A percentile compares a stretch with the other conserved stretches of the same genome.
phyloP scores from a whole-genome alignment of 495 filamentous ascomycete species.

The Neurospora sp. region DNA sequence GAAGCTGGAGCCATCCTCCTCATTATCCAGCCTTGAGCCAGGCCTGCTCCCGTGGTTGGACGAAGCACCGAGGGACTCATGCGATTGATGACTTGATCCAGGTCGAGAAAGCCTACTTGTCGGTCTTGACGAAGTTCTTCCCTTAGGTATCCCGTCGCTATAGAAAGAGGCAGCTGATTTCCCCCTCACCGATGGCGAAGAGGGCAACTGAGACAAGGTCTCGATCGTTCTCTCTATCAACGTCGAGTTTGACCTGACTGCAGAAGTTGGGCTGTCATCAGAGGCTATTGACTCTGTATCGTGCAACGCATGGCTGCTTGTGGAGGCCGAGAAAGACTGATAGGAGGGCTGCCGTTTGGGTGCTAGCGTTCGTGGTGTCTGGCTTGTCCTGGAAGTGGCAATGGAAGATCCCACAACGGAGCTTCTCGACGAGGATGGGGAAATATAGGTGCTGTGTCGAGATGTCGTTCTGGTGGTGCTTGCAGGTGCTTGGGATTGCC shows the following conservation, averaged over 20 bases:
- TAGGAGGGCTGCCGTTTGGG: neutral
- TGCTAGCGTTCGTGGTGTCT: neutral
- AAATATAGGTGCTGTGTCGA: neutral
- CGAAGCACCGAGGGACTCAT: slow-evolving; percentile 20
- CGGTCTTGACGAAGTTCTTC: slow-evolving; percentile 24
- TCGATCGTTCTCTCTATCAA: slow-evolving; percentile 35
- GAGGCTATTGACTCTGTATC: neutral
- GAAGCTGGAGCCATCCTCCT: slow-evolving; percentile 18
- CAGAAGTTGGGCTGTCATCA: neutral
- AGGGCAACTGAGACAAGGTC: slow-evolving; percentile 35
- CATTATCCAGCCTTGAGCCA: slow-evolving; percentile 28
- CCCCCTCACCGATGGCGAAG: slow-evolving; percentile 34
- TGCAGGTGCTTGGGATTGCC: neutral
- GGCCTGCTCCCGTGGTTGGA: slow-evolving; percentile 28
- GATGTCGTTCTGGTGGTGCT: neutral
- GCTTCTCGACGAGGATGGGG: neutral
- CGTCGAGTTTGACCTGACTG: neutral
- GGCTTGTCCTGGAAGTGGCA: neutral
- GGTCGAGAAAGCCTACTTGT: slow-evolving; percentile 29
- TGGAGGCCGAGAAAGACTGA: neutral
- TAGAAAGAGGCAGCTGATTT: slow-evolving; percentile 28
- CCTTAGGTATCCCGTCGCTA: slow-evolving; percentile 7
- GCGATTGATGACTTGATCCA: slow-evolving; percentile 35
- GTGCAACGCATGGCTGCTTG: neutral
- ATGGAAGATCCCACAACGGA: neutral